These are phyloP conservation scores for Boletus edulis DNA, from an alignment of 768 basidiomycete species.

Conservation along the genomic window DNA sequence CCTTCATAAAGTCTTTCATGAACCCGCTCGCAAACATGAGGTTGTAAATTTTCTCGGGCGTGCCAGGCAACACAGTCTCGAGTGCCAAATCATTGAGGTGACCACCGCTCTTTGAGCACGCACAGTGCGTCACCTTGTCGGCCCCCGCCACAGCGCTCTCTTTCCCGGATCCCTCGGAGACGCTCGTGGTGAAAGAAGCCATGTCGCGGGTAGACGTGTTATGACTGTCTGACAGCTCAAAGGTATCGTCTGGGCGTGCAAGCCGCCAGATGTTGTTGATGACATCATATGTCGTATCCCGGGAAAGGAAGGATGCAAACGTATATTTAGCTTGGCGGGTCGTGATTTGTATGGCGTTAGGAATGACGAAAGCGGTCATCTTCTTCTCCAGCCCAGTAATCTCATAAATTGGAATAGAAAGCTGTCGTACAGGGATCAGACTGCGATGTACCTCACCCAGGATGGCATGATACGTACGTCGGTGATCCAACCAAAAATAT, in stretches of 20 bases:
- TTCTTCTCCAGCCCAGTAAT: constrained; percentile 88
- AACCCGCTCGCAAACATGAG: constrained; percentile 96
- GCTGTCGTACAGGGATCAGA: constrained; percentile 40
- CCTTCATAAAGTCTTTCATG: constrained; percentile 88
- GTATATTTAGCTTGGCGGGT: constrained; percentile 84
- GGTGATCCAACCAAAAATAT: constrained; percentile 99
- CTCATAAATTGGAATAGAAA: constrained; percentile 86
- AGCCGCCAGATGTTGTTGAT: constrained; percentile 95
- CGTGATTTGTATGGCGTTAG: constrained; percentile 90
- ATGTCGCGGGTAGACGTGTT: constrained; percentile 18
- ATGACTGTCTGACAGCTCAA: constrained; percentile 25
- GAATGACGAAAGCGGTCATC: constrained; percentile 97
- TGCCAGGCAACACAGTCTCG: constrained; percentile 79
- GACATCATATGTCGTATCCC: constrained; percentile 95
- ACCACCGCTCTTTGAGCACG: constrained; percentile 64
- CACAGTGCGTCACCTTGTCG: constrained; percentile 67
- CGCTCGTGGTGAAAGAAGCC: constrained; percentile 13
- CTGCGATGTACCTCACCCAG: neutral
- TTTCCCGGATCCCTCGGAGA: constrained; percentile 15
- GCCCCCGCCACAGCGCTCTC: constrained; percentile 7
- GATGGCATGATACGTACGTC: constrained; percentile 57
- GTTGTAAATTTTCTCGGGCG: constrained; percentile 94
- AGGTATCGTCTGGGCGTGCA: constrained; percentile 63
- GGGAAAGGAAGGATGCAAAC: constrained; percentile 94
- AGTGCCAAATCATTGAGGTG: constrained; percentile 76